phyloP scores from a whole-genome alignment of 2,329 filamentous ascomycete genomes.

The Elsinoe batatas region DNA sequence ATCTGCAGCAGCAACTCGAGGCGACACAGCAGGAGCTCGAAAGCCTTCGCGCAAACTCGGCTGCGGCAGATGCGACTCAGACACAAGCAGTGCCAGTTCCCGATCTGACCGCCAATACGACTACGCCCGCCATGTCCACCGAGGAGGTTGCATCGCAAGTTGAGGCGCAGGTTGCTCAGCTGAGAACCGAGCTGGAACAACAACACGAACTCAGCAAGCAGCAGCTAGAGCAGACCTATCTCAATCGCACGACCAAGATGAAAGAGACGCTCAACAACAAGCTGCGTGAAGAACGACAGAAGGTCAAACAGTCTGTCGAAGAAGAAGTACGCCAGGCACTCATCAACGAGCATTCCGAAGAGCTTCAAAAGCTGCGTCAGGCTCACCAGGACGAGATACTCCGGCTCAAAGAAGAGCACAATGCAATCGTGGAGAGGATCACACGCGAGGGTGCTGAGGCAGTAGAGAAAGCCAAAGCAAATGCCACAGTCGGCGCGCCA shows the following conservation, averaged over 20 bases:
- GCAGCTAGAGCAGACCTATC: constrained; percentile 40
- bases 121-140: constrained; percentile 17
- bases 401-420: constrained; percentile 29
- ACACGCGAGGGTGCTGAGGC: constrained; percentile 28
- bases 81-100: not conserved
- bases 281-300: constrained; percentile 41
- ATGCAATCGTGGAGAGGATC: constrained; percentile 29
- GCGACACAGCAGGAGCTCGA: constrained; percentile 38
- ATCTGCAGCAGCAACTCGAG: constrained; percentile 33
- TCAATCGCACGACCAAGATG: constrained; percentile 58
- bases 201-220: constrained; percentile 29
- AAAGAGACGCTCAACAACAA: constrained; percentile 58
- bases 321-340: constrained; percentile 28
- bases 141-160: constrained; percentile 39
- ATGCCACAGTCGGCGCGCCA: constrained; percentile 22
- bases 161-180: constrained; percentile 31
- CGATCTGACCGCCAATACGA: not conserved
- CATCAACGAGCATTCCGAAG: constrained; percentile 36
- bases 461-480: constrained; percentile 26
- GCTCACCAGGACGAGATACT: constrained; percentile 38
- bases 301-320: constrained; percentile 25
- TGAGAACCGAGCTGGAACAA: constrained; percentile 30
- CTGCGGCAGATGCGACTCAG: not conserved
- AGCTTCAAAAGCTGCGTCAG: constrained; percentile 38
- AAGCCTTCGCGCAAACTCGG: constrained; percentile 29